Evolutionary conservation across 2,329 filamentous ascomycete species (phyloP).

Genomic region (Pestalotiopsis sp.): DNA sequence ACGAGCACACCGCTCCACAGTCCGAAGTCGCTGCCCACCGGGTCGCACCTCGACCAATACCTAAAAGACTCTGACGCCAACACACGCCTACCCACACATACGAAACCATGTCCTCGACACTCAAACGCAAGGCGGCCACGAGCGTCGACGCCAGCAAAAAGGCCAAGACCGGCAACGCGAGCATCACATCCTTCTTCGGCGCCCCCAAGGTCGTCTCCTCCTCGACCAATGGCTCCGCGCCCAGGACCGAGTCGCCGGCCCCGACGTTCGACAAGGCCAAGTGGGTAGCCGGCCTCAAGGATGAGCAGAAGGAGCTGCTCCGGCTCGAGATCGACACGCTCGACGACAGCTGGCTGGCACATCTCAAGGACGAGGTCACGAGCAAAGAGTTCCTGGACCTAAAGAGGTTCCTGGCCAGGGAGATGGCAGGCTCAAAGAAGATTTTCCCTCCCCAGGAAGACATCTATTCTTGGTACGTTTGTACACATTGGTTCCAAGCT

Average conservation of each 20-base stretch:
- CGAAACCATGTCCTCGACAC: constrained; percentile 47
- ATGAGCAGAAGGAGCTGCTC: constrained; percentile 81
- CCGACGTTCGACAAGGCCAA: constrained; percentile 82
- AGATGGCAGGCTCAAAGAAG: constrained; percentile 72
- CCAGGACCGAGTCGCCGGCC: constrained; percentile 30
- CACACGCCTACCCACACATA: background rate
- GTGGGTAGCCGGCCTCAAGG: constrained; percentile 79
- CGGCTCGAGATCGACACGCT: constrained; percentile 90
- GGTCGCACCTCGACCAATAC: background rate
- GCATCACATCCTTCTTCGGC: constrained; percentile 88
- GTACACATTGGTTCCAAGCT: background rate
- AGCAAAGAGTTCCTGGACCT: constrained; percentile 81
- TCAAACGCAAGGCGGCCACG: constrained; percentile 66
- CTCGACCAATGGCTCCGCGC: constrained; percentile 19
- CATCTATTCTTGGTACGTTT: constrained; percentile 88
- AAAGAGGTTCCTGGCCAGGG: constrained; percentile 83
- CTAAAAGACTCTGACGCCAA: background rate
- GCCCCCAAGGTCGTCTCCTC: constrained; percentile 56
- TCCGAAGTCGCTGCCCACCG: background rate
- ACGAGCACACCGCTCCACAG: background rate
- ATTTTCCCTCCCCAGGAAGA: constrained; percentile 88
- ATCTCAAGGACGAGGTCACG: constrained; percentile 83
- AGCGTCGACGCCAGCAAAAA: constrained; percentile 69
- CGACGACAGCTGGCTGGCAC: constrained; percentile 86
- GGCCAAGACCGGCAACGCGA: constrained; percentile 66